Base-by-base conservation (phyloP, 2,329 filamentous ascomycete species). In the Gaeumannomyces sp. region DNA sequence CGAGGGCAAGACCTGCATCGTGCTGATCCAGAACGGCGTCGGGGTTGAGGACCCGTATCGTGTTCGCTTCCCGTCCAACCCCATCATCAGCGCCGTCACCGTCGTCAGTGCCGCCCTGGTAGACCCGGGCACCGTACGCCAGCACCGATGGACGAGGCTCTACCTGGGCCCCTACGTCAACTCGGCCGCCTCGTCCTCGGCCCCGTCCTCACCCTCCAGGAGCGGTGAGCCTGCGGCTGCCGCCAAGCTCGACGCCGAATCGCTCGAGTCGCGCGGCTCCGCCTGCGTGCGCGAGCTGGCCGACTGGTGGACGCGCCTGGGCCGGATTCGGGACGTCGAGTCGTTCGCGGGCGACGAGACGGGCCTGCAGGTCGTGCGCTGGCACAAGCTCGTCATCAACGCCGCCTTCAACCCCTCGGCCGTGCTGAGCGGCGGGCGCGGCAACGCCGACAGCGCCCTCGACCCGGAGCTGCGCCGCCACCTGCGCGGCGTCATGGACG, bases 321-420 rank as follows among this genome's bases (percentile, higher is more conserved):
- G 87, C 53, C 84, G 83, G 1, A 85, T 92, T 68, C 81, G 81
- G 66, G 89, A 92, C 73, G 86, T 87, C 6, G 84, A 87, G 67
- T 78, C 67, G 28, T 61, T 83, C 10, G 86, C 89, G 70, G 53
- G 45, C 53, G 81, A 84, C 60, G 87, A 90, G 73, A 77, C 86
- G 38, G 88, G 86, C 66, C 78, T 92, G 60, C 89, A 92, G 75
- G 83, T 86, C 58, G 84, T 91, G 25, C 81, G 89, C 29, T 92
- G 89, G 89, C 89, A 91, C 75, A 92, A 92, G 75, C 84, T 91
- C 67, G 88, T 87, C 70, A 91, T 92, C 78, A 92, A 92, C 74
- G 87, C 88, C 0, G 85, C 87, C 63, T 89, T 91, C 82, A 92
- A 92, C 76, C 88, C 89, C 0, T 88, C 85, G 0, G 86, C 88